Evolutionary conservation across 192 early-diverging fungal genomes (phyloP).

Genomic region (Coemansia sp.): DNA sequence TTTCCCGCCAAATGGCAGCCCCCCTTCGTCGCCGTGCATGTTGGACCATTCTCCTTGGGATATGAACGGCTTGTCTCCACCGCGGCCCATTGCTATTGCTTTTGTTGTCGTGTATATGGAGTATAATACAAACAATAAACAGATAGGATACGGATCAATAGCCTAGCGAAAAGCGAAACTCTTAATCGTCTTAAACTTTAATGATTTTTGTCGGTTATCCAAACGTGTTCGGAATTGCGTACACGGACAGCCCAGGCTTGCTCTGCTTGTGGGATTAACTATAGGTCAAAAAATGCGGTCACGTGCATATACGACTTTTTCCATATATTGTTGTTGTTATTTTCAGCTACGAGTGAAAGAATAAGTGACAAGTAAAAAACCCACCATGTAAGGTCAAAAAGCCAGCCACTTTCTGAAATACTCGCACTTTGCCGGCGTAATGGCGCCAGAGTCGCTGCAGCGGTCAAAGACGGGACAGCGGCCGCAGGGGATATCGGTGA

Average conservation of each 20-base stretch:
- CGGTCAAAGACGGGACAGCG: slow-evolving; percentile 80
- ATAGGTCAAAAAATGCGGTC: no score
- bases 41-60: slow-evolving; percentile 78
- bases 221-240: no score
- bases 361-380: not conserved
- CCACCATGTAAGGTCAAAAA: slow-evolving; percentile 33
- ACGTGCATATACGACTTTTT: no score
- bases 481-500: slow-evolving; percentile 87
- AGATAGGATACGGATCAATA: no score
- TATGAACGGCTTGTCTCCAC: slow-evolving; percentile 85
- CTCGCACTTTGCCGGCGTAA: slow-evolving; percentile 75
- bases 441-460: slow-evolving; percentile 70
- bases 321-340: no score
- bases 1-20: slow-evolving; percentile 67
- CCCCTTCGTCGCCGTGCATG: slow-evolving; percentile 58
- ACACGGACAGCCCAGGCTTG: no score
- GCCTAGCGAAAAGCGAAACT: no score
- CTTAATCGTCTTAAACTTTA: no score
- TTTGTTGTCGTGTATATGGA: no score
- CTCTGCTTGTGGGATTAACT: no score
- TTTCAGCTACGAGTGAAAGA: not conserved
- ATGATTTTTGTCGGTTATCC: no score
- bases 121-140: no score
- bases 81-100: slow-evolving; percentile 26
- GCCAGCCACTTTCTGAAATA: slow-evolving; percentile 84